These are phyloP conservation scores for Salix suchowensis DNA, from an alignment of 345 rosid species.

Conservation along the genomic window DNA sequence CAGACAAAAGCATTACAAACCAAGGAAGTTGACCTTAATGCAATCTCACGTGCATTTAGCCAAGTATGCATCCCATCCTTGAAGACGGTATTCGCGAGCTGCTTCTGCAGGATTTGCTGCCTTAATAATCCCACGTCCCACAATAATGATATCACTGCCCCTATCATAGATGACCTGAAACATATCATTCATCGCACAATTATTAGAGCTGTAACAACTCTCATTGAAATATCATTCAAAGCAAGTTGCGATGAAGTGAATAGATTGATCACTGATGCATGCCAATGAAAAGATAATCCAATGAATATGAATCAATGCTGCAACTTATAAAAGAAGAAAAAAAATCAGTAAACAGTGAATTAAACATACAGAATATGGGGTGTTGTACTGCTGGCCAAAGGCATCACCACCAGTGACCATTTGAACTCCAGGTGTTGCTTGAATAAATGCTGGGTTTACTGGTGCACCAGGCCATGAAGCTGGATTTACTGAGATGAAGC, in stretches of 20 bases:
- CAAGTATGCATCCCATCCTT: slow-evolving; percentile 94
- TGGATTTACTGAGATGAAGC: slow-evolving; percentile 94
- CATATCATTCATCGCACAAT: not conserved
- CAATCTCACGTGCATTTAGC: slow-evolving; percentile 42
- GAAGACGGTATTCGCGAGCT: slow-evolving; percentile 79
- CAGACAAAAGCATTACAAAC: not conserved
- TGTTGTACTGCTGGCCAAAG: slow-evolving; percentile 92
- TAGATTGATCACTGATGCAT: not conserved
- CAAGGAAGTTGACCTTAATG: not conserved
- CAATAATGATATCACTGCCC: slow-evolving; percentile 91
- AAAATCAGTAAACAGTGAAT: not conserved
- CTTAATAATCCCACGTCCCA: slow-evolving; percentile 94
- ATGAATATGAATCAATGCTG: not conserved
- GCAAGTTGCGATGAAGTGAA: not conserved
- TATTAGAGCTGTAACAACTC: not conserved
- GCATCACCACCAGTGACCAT: slow-evolving; percentile 86
- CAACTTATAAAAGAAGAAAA: not conserved
- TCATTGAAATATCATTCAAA: not conserved
- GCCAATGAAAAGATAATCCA: not conserved
- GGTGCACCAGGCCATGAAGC: slow-evolving; percentile 92
- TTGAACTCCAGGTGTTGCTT: slow-evolving; percentile 98
- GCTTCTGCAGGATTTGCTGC: slow-evolving; percentile 69
- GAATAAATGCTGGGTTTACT: slow-evolving; percentile 76
- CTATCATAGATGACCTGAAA: slow-evolving; percentile 73
- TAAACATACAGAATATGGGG: slow-evolving; percentile 84